Evolutionary conservation across 2,329 filamentous ascomycete species (phyloP), one percentile per base, ranked within the genome.

Genomic region (Claviceps spartinae): DNA sequence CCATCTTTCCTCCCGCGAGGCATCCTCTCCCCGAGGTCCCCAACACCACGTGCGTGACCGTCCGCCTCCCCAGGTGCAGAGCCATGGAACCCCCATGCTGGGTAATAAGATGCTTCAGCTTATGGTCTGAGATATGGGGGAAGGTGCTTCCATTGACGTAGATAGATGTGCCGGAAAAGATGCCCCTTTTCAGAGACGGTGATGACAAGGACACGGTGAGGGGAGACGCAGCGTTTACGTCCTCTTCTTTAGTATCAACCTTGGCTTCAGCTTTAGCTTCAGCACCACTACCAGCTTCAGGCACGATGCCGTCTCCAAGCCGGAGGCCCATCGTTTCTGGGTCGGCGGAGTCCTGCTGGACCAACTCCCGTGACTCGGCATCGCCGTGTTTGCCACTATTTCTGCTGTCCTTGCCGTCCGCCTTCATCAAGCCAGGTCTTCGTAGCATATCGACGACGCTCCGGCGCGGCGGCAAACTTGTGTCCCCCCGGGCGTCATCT

Each of bases 71-170:
- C 9, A 95, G 78, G 54, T 81, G 75, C 38, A 88, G 76, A 3
- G 86, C 83, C 58, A 88, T 73, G 43, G 69, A 73, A 1, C 81
- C 91, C 20, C 90, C 91, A 62, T 95, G 81, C 52, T 81, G 74
- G 5, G 77, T 79, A 40, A 96, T 76, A 16, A 94, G 67, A 52
- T 83, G 82, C 72, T 93, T 94, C 53, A 96, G 77, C 63, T 80
- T 85, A 70, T 95, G 86, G 66, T 96, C 90, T 14, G 87, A 94
- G 55, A 95, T 78, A 24, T 81, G 67, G 1, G 90, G 89, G 54
- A 82, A 77, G 2, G 88, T 95, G 58, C 86, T 90, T 55, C 89
- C 89, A 67, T 95, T 95, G 67, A 96, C 78, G 69, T 91, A 93
- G 60, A 95, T 77, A 49, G 79, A 82, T 22, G 89, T 75, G 16